Evolutionary conservation across 2,329 filamentous ascomycete genomes (phyloP), one percentile per base, ranked within the genome.

Genomic region (Pseudogymnoascus sp.): DNA sequence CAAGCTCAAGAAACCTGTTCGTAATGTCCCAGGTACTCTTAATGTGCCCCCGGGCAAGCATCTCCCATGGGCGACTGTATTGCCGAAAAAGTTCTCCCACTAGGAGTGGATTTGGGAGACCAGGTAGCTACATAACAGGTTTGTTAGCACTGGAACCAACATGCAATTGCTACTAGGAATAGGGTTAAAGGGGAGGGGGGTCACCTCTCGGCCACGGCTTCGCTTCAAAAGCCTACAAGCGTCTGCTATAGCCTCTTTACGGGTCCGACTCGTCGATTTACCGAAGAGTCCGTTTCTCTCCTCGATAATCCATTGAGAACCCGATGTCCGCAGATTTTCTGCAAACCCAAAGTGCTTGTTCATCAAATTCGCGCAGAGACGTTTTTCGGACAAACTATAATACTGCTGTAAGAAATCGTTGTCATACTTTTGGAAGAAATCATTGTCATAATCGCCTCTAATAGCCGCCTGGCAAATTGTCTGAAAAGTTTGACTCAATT

Each of bases 81-180:
- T 68, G 60, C 6, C 67, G 65, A 38, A 68, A 68, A 14, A 67
- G 62, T 35, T 64, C 66, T 63, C 67, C 64, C 5, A 69, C 65
- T 2, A 68, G 62, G 11, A 66, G 61, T 14, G 65, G 65, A 44
- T 67, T 67, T 26, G 66, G 66, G 4, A 56, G 47, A 7, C 47
- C 47, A 56, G 47, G 47, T 6, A 56, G 47, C 47, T 56, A 56
- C 6, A 33, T 31, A 2, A 13, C 26, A 33, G 8, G 11, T 19
- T 33, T 13, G 47, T 56, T 19, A 56, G 47, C 14, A 16, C 4
- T 29, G 0, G 3, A 31, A 53, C 31, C 13, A 11, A 31, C 14
- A 6, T 16, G 11, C 8, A 6, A 53, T 53, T 16, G 47, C 26
- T 6, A 26, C 24, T 26, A 26, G 24, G 19, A 19, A 44, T 44